Conservation (phyloP, 768 basidiomycete species). For the Gautieria morchelliformis region DNA sequence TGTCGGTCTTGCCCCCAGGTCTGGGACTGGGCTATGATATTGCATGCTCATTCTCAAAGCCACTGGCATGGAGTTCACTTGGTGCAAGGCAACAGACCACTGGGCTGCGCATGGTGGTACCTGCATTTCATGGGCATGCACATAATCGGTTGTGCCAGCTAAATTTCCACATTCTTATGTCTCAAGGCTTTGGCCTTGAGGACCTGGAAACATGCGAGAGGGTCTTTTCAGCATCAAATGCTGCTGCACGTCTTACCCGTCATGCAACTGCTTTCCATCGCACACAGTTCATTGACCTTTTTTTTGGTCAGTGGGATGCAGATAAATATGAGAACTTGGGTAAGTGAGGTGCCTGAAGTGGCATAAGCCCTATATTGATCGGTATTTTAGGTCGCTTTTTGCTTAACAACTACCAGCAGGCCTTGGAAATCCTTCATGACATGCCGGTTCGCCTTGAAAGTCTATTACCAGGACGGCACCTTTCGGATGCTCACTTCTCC, state of each 20-base stretch:
- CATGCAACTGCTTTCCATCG: constrained; percentile 22
- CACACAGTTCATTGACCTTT: constrained; percentile 21
- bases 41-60: constrained; percentile 14
- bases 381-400: background rate
- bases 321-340: constrained; percentile 26
- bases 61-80: constrained; percentile 9
- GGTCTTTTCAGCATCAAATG: constrained; percentile 24
- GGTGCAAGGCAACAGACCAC: background rate
- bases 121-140: no score
- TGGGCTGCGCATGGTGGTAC: constrained; percentile 9
- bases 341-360: background rate
- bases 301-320: constrained; percentile 23
- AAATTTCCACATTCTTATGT: constrained; percentile 21
- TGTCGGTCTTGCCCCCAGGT: constrained; percentile 5
- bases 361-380: background rate
- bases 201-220: constrained; percentile 26
- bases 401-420: no score
- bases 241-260: constrained; percentile 12
- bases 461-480: background rate
- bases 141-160: constrained; percentile 21
- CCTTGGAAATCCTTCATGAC: background rate
- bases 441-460: background rate
- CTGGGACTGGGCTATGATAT: constrained; percentile 17
- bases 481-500: background rate
- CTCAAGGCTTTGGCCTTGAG: constrained; percentile 26